Conservation (phyloP, 768 basidiomycete genomes). For the Symmetrospora coprosmae region DNA sequence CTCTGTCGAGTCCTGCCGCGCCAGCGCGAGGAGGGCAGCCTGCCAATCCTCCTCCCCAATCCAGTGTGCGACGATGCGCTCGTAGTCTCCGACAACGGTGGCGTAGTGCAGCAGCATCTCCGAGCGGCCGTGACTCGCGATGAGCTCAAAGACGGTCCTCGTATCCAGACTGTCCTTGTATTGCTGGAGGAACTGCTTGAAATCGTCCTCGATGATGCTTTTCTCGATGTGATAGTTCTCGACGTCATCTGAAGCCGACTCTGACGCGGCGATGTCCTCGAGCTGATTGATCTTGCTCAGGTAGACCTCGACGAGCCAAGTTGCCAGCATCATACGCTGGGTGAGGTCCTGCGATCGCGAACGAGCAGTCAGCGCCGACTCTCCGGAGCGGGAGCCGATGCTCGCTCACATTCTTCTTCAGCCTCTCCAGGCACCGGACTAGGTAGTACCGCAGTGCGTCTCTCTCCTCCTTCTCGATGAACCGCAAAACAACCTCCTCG, state of each 20-base stretch:
- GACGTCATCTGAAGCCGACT: conserved; percentile 47
- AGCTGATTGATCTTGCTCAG: conserved; percentile 90
- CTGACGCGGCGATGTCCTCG: conserved; percentile 83
- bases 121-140: conserved; percentile 78
- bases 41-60: conserved; percentile 81
- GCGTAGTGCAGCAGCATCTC: conserved; percentile 89
- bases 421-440: conserved; percentile 68
- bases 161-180: conserved; percentile 84
- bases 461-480: conserved; percentile 73
- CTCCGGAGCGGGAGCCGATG: not conserved
- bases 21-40: conserved; percentile 79
- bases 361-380: not conserved
- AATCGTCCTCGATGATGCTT: conserved; percentile 74
- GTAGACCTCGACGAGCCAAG: conserved; percentile 96
- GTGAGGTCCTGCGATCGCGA: conserved; percentile 54
- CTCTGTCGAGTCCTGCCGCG: conserved; percentile 67
- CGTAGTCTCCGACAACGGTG: conserved; percentile 60
- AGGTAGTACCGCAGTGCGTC: conserved; percentile 84
- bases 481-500: conserved; percentile 80
- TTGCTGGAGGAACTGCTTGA: conserved; percentile 79
- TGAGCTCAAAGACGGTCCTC: conserved; percentile 76
- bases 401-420: conserved; percentile 57
- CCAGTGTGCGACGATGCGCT: conserved; percentile 80
- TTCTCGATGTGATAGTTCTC: conserved; percentile 71
- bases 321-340: conserved; percentile 92